Evolutionary conservation across 768 basidiomycete genomes (phyloP).

Genomic region (Pisolithus sp.): DNA sequence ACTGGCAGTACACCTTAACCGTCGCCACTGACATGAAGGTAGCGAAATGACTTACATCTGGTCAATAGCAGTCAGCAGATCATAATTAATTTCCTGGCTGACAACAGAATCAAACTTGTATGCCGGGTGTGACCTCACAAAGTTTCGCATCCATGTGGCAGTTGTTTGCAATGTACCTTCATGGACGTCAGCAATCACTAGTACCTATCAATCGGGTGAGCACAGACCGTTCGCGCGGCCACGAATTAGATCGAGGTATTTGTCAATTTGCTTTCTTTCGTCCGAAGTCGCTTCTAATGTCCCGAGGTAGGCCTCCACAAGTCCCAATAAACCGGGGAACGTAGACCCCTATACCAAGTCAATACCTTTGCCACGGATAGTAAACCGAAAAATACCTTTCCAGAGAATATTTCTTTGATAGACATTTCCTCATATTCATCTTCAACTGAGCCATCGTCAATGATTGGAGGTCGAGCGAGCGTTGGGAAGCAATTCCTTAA

Average conservation of each 20-base stretch:
- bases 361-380: neutral
- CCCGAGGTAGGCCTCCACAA: constrained; percentile 80
- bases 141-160: constrained; percentile 90
- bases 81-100: constrained; percentile 87
- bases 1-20: constrained; percentile 29
- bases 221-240: constrained; percentile 70
- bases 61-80: constrained; percentile 82
- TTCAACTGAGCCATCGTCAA: constrained; percentile 50
- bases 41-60: constrained; percentile 64
- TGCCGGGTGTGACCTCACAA: constrained; percentile 83
- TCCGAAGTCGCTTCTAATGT: constrained; percentile 70
- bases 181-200: constrained; percentile 2
- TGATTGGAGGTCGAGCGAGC: constrained; percentile 39
- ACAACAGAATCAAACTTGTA: constrained; percentile 95
- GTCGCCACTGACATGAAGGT: neutral
- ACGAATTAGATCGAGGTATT: constrained; percentile 76
- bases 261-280: constrained; percentile 56
- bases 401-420: constrained; percentile 88
- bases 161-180: constrained; percentile 76
- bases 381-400: constrained; percentile 49
- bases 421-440: constrained; percentile 93
- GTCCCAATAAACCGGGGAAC: constrained; percentile 76
- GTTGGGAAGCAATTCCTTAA: constrained; percentile 69
- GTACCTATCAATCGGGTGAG: constrained; percentile 3
- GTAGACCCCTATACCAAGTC: constrained; percentile 39